These are phyloP conservation scores for Pyracantha coccinea DNA, from an alignment of 331 rosid genomes.

Conservation along the genomic window DNA sequence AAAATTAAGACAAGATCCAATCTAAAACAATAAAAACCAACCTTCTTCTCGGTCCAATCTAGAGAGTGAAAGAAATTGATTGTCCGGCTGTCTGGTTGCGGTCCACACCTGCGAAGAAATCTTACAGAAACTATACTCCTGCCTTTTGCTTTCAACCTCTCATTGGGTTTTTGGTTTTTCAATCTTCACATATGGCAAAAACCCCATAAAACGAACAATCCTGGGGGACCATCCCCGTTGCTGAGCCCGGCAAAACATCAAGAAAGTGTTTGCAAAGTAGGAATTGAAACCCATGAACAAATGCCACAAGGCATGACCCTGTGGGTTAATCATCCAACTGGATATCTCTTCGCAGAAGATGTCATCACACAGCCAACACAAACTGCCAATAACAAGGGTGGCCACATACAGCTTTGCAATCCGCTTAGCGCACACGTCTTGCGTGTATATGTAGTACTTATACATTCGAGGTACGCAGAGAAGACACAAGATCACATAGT, in stretches of 20 bases:
- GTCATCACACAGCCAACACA: constrained; percentile 57
- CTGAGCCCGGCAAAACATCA: constrained; percentile 91
- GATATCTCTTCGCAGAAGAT: constrained; percentile 65
- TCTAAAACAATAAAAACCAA: constrained; percentile 7
- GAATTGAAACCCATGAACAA: constrained; percentile 65
- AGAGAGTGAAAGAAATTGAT: constrained; percentile 2
- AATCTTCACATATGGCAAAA: constrained; percentile 72
- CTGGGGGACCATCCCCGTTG: constrained; percentile 70
- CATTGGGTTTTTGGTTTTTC: constrained; percentile 63
- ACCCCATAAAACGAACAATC: constrained; percentile 46
- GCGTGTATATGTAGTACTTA: constrained; percentile 73
- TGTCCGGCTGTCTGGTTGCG: constrained; percentile 9
- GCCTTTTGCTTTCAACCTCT: constrained; percentile 18
- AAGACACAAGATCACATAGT: constrained; percentile 54
- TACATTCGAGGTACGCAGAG: constrained; percentile 88
- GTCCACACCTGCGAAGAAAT: constrained; percentile 14
- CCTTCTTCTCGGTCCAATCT: not conserved
- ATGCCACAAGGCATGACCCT: constrained; percentile 91
- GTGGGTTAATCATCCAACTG: constrained; percentile 54
- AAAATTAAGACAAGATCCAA: constrained; percentile 1
- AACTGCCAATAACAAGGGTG: constrained; percentile 55
- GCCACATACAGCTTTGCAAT: constrained; percentile 52
- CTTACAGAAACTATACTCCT: constrained; percentile 19
- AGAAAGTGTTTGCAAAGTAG: constrained; percentile 76
- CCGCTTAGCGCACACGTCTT: constrained; percentile 48